Conservation (phyloP, 495 filamentous ascomycete species). For the Jackrogersella multiformis region DNA sequence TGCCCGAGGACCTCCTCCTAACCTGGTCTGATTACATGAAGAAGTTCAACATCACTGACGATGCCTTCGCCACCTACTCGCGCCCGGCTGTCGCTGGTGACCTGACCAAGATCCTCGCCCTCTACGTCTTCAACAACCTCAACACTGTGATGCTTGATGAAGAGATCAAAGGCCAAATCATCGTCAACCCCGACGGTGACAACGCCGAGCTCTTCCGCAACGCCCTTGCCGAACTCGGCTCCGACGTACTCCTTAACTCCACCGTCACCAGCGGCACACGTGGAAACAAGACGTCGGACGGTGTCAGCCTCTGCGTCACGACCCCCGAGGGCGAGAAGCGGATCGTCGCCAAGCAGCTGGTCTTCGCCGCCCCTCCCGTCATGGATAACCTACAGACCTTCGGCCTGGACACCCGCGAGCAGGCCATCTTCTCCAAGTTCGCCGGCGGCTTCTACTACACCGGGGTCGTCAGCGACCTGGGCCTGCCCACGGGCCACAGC, state of each 20-base stretch:
- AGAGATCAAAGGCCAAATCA: conserved; percentile 10
- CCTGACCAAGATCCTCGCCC: conserved; percentile 43
- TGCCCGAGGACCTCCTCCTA: conserved; percentile 54
- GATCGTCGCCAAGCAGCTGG: conserved; percentile 57
- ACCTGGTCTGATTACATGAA: conserved; percentile 55
- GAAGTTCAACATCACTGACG: conserved; percentile 51
- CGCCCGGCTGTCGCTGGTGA: conserved; percentile 53
- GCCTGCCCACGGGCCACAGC: conserved; percentile 19
- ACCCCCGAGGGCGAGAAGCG: conserved; percentile 34
- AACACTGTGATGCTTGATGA: conserved; percentile 31
- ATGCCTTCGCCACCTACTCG: conserved; percentile 41
- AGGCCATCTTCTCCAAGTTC: conserved; percentile 46
- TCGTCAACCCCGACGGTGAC: conserved; percentile 40
- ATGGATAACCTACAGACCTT: conserved; percentile 45
- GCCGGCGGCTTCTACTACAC: conserved; percentile 30
- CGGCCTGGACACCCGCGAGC: conserved; percentile 51
- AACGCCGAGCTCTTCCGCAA: conserved; percentile 55
- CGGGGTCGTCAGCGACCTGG: conserved; percentile 24
- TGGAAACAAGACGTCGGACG: conserved; percentile 15
- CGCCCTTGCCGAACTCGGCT: conserved; percentile 48
- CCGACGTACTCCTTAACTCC: conserved; percentile 46
- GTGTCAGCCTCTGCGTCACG: conserved; percentile 30
- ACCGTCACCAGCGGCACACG: conserved; percentile 17
- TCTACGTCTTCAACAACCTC: conserved; percentile 39
- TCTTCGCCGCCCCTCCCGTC: conserved; percentile 57